These are phyloP conservation scores for Stipa capillata DNA, from an alignment of 176 grass and related monocot species.

Conservation along the genomic window DNA sequence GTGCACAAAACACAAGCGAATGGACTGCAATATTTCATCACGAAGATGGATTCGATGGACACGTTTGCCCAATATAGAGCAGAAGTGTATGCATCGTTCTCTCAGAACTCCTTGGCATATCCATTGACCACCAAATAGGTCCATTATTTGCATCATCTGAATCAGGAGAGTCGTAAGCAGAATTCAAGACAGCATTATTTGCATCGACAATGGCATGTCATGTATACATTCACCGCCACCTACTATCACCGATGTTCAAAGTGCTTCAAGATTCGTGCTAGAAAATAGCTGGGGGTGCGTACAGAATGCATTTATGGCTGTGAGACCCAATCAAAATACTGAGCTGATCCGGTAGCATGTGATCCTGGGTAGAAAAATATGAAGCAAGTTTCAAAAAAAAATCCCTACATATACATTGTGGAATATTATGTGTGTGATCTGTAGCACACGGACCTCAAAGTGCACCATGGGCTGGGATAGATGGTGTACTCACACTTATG, in stretches of 20 bases:
- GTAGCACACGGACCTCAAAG: not conserved
- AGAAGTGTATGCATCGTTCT: not conserved
- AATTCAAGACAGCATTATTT: not conserved
- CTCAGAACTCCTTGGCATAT: not conserved
- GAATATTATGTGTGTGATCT: not conserved
- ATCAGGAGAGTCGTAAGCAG: not conserved
- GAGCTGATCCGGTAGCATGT: not conserved
- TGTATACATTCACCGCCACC: not conserved
- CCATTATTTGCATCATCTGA: too few relatives aligned
- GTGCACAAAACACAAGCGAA: not conserved
- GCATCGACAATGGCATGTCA: not conserved
- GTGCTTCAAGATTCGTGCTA: not conserved
- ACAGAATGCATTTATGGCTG: too few relatives aligned
- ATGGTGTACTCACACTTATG: not conserved
- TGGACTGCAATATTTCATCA: not conserved
- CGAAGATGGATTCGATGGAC: not conserved
- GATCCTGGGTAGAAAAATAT: not conserved
- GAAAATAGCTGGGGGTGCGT: not conserved
- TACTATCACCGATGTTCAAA: not conserved
- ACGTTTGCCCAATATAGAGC: not conserved
- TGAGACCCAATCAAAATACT: too few relatives aligned
- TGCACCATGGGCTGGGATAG: not conserved
- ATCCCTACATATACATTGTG: not conserved
- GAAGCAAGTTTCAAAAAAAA: not conserved
- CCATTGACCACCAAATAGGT: not conserved